These are phyloP conservation scores for Luzula sylvatica DNA, from an alignment of 176 grass and related monocot species.

Conservation along the genomic window DNA sequence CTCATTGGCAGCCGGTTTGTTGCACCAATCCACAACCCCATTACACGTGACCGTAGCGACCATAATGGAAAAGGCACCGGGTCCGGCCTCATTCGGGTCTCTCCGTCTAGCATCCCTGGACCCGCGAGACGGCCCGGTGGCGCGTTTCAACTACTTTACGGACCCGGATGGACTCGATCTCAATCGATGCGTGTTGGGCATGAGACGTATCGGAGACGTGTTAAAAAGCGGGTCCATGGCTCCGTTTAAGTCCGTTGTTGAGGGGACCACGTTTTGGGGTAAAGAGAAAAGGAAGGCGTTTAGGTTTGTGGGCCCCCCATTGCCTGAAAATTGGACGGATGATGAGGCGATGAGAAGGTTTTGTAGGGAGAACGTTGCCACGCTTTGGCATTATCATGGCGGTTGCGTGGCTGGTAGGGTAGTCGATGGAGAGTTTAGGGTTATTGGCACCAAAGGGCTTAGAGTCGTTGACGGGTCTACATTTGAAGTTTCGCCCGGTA, in stretches of 20 bases:
- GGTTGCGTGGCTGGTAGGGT: conserved; percentile 63
- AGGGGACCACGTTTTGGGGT: conserved; percentile 17
- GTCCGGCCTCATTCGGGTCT: conserved; percentile 48
- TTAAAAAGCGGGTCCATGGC: conserved; percentile 52
- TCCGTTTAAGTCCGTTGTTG: conserved; percentile 28
- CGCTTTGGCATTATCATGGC: conserved; percentile 91
- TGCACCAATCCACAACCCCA: conserved; percentile 24
- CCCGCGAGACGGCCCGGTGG: conserved; percentile 37
- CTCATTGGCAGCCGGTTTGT: conserved; percentile 16
- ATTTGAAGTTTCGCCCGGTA: conserved; percentile 59
- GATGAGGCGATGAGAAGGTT: conserved; percentile 33
- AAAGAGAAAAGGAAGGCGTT: conserved; percentile 36
- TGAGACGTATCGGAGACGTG: conserved; percentile 47
- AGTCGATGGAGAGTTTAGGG: conserved; percentile 64
- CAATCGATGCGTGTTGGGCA: conserved; percentile 39
- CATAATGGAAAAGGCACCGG: conserved; percentile 70
- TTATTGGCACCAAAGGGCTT: conserved; percentile 32
- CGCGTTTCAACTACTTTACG: conserved; percentile 80
- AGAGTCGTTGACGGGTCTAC: conserved; percentile 75
- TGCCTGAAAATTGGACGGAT: conserved; percentile 44
- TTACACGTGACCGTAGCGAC: conserved; percentile 58
- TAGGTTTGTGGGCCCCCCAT: conserved; percentile 40
- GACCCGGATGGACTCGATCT: conserved; percentile 42
- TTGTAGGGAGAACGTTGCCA: conserved; percentile 61
- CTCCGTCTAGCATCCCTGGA: conserved; percentile 54